These are phyloP conservation scores for Entomortierella lignicola DNA, from an alignment of 192 early-diverging fungal species.

Conservation along the genomic window DNA sequence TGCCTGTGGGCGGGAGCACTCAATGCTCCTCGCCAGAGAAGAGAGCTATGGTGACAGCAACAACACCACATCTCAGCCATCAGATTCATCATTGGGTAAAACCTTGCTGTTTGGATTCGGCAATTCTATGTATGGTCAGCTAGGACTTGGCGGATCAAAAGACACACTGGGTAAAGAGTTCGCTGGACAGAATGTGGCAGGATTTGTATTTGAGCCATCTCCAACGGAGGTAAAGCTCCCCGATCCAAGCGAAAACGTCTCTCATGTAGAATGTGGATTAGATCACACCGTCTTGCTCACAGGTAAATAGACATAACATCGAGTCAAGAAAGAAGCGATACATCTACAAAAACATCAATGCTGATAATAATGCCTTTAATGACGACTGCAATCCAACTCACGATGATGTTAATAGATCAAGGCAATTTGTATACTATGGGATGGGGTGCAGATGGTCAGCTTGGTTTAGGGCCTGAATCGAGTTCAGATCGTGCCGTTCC, in stretches of 20 bases:
- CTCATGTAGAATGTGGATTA: constrained; percentile 71
- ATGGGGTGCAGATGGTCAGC: constrained; percentile 83
- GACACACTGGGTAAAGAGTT: constrained; percentile 23
- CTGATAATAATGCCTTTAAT: too few relatives aligned
- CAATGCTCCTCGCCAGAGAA: constrained; percentile 61
- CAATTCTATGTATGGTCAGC: constrained; percentile 76
- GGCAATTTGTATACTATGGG: constrained; percentile 75
- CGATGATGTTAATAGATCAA: constrained; percentile 20
- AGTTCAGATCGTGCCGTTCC: constrained; percentile 58
- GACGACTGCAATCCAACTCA: neutral
- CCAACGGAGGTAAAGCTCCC: constrained; percentile 29
- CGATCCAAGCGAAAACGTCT: constrained; percentile 48
- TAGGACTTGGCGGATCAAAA: constrained; percentile 64
- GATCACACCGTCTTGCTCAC: constrained; percentile 75
- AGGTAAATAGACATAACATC: constrained; percentile 24
- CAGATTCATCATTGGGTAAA: neutral
- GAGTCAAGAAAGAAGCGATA: too few relatives aligned
- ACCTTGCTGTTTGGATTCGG: constrained; percentile 68
- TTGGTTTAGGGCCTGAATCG: constrained; percentile 65
- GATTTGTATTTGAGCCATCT: constrained; percentile 46
- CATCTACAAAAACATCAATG: too few relatives aligned
- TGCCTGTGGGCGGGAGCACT: constrained; percentile 77
- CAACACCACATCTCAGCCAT: neutral
- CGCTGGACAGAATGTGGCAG: constrained; percentile 28
- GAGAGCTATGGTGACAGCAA: neutral